Base-by-base conservation (phyloP, 2,329 filamentous ascomycete genomes). In the Knufia petricola region DNA sequence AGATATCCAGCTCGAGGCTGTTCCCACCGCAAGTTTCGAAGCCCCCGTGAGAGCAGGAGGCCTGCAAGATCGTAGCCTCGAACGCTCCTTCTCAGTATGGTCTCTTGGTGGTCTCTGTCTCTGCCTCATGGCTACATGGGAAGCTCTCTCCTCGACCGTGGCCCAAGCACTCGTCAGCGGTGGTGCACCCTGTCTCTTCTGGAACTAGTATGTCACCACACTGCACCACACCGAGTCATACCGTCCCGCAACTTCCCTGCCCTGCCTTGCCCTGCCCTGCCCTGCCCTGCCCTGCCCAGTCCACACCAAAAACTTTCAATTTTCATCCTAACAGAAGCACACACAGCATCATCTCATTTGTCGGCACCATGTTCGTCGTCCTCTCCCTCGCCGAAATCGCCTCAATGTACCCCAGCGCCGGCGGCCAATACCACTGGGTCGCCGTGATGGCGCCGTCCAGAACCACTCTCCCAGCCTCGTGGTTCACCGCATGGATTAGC, bases 401-500 rank as follows among this genome's bases (percentile, higher is more conserved):
- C 46, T 48, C 42, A 17, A 50, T 53, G 21, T 55, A 51, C 48
- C 53, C 53, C 13, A 55, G 51, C 7, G 53, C 53, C 13, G 53
- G 53, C 8, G 53, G 53, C 6, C 53, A 55, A 20, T 51, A 56
- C 21, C 53, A 53, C 42, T 55, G 53, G 51, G 49, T 50, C 40
- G 51, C 53, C 21, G 53, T 52, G n/a, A 50, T 55, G 23, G 45
- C 51, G 3, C 51, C 51, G 19, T 46, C 51, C 15, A 46, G 44
- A 24, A 24, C 45, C 28, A 47, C 49, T 19, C 51, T 49, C 4
- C 45, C n/a, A 21, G n/a, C 21, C 13, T 82, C 79, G 40, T 87
- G 81, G 69, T 75, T 81, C 40, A 85, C 82, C 0, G 83, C 82
- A 23, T 87, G 82, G 82, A 44, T 34, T 36, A 55, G 50, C 19